Conservation (phyloP, 2,329 filamentous ascomycete species). For the Aspergillus sp. region DNA sequence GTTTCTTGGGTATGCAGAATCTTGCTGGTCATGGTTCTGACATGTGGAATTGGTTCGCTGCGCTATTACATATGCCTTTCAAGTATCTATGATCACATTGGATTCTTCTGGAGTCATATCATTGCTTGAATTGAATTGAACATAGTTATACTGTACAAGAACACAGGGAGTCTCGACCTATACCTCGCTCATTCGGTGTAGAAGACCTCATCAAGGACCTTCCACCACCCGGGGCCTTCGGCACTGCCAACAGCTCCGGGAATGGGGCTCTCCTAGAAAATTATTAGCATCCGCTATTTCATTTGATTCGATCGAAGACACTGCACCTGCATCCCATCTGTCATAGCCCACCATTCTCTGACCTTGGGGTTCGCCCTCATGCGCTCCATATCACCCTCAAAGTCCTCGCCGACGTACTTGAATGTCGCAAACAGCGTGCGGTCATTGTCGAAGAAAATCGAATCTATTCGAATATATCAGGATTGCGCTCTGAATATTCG, state of each 20-base stretch:
- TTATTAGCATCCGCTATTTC: conserved; percentile 5
- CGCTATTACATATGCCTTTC: too few relatives aligned
- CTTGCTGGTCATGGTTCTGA: too few relatives aligned
- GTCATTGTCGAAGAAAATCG: conserved; percentile 68
- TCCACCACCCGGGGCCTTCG: conserved; percentile 38
- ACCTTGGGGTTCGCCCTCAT: conserved; percentile 74
- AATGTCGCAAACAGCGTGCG: conserved; percentile 71
- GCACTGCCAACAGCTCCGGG: conserved; percentile 31
- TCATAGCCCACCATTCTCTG: conserved; percentile 78
- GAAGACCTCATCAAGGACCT: conserved; percentile 31
- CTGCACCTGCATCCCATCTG: conserved; percentile 67
- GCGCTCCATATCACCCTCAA: conserved; percentile 70
- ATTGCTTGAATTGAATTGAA: too few relatives aligned
- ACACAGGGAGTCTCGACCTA: conserved; percentile 21
- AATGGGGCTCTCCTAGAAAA: conserved; percentile 29
- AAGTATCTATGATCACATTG: too few relatives aligned
- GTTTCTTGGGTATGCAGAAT: conserved; percentile 21
- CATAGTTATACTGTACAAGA: too few relatives aligned
- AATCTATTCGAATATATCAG: conserved; percentile 51
- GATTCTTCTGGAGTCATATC: neutral
- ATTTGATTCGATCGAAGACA: neutral
- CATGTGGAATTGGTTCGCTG: too few relatives aligned
- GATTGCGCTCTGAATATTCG: neutral
- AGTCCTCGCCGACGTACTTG: conserved; percentile 75
- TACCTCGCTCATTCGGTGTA: conserved; percentile 19